Percentiles rank a stretch among this genome's conserved stretches.
phyloP scores from a whole-genome alignment of 371 early-diverging fungal genomes.

The Rhizomucor miehei region DNA sequence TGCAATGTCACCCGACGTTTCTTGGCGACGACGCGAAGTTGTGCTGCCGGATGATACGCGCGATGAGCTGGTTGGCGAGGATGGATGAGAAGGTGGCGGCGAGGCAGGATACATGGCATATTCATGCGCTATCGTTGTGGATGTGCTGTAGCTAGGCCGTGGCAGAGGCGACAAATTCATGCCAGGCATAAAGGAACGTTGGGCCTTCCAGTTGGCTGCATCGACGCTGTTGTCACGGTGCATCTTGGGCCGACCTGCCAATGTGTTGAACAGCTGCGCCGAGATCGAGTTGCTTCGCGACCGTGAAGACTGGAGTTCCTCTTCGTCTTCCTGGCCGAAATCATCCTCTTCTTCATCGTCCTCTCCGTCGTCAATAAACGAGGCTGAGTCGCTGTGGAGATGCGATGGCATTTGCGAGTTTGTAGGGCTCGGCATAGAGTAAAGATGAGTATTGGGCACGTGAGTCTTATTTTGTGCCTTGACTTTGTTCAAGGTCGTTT shows the following conservation, averaged over 20 bases:
- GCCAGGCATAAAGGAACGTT: constrained; percentile 14
- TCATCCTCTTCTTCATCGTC: constrained; percentile 47
- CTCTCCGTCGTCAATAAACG: constrained; percentile 31
- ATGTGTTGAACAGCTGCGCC: constrained; percentile 22
- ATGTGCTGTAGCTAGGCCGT: constrained; percentile 29
- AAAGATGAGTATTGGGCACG: constrained; percentile 23
- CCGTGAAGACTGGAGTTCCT: constrained; percentile 15
- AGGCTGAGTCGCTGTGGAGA: constrained; percentile 19
- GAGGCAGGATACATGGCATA: constrained; percentile 53
- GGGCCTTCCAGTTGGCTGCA: too few species aligned
- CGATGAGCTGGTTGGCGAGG: constrained; percentile 58
- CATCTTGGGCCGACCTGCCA: constrained; percentile 7
- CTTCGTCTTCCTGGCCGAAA: constrained; percentile 42
- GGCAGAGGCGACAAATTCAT: constrained; percentile 40
- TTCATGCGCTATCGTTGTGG: constrained; percentile 14
- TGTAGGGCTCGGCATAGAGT: constrained; percentile 32
- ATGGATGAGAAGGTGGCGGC: constrained; percentile 61
- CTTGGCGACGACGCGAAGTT: constrained; percentile 26
- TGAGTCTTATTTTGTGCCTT: constrained; percentile 16
- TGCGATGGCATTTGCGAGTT: constrained; percentile 7
- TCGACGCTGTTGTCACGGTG: constrained; percentile 2
- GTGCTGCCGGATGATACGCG: constrained; percentile 27
- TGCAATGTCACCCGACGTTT: constrained; percentile 36
- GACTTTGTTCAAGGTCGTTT: constrained; percentile 59
- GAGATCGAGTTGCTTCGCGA: constrained; percentile 27